These are phyloP conservation scores for Fimicolochytrium jonesii DNA, from an alignment of 192 early-diverging fungal species.

Conservation along the genomic window DNA sequence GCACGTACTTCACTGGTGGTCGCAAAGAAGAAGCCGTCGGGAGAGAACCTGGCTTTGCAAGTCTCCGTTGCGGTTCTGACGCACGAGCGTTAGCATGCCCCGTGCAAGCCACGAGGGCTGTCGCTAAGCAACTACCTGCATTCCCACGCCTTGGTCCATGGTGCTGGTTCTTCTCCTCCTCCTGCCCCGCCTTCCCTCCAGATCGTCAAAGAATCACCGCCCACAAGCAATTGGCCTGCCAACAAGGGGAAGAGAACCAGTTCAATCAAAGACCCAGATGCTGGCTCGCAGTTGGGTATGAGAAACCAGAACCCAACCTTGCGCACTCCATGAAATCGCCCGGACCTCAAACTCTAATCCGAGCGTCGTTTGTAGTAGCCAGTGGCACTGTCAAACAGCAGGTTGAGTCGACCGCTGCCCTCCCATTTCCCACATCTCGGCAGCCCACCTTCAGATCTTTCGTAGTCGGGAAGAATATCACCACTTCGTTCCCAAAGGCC, in stretches of 20 bases:
- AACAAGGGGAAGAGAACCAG: not conserved
- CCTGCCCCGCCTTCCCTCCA: not conserved
- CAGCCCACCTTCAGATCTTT: not conserved
- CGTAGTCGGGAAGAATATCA: not conserved
- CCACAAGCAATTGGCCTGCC: slow-evolving; percentile 7
- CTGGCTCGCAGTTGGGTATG: not conserved
- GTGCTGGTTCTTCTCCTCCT: not conserved
- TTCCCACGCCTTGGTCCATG: not conserved
- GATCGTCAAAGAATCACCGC: not conserved
- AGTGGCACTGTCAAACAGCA: not conserved
- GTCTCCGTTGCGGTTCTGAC: not conserved
- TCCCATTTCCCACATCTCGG: not conserved
- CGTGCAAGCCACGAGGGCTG: not conserved
- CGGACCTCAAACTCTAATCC: not conserved
- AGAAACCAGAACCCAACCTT: too few species aligned
- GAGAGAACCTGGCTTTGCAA: slow-evolving; percentile 51
- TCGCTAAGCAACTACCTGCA: not conserved
- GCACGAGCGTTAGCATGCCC: not conserved
- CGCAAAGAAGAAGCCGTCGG: slow-evolving; percentile 57
- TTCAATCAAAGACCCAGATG: not conserved
- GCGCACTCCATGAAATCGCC: slow-evolving; percentile 10
- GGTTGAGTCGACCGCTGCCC: not conserved
- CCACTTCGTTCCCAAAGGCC: slow-evolving; percentile 8
- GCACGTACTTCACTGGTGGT: slow-evolving; percentile 52
- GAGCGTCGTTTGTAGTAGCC: not conserved